Evolutionary conservation across 2,329 filamentous ascomycete species (phyloP).

Genomic region (Clarireedia paspali): DNA sequence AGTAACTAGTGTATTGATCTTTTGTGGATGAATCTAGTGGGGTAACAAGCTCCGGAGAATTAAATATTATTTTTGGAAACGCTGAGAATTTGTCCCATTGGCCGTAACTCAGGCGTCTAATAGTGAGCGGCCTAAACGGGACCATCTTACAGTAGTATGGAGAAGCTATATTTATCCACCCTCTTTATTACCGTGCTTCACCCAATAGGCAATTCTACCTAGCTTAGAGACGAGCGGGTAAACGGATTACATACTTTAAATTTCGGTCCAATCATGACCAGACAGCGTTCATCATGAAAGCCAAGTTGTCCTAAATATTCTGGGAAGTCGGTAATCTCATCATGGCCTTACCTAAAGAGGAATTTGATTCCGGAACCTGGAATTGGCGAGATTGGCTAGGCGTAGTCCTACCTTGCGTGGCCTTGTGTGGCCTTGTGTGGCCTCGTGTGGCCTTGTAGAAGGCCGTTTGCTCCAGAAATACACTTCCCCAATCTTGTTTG

Average conservation of each 20-base stretch:
- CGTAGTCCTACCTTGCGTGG: background rate
- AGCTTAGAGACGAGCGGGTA: background rate
- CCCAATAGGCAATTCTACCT: background rate
- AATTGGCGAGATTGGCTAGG: background rate
- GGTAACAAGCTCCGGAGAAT: background rate
- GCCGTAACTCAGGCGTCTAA: background rate
- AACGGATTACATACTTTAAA: background rate
- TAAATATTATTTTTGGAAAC: background rate
- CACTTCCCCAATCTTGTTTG: background rate
- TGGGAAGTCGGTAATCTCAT: background rate
- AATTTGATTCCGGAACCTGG: background rate
- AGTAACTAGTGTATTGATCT: too few species aligned
- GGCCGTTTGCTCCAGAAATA: background rate
- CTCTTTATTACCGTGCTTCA: background rate
- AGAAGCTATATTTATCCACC: constrained; percentile 3
- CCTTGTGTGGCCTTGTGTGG: background rate
- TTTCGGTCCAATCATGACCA: too few species aligned
- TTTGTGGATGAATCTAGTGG: background rate
- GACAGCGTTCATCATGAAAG: background rate
- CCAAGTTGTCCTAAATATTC: background rate
- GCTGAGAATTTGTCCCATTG: background rate
- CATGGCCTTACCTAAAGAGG: background rate
- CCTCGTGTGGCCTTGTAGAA: background rate
- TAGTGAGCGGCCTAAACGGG: background rate
- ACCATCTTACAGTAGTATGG: too few species aligned